Base-by-base conservation (phyloP, 176 grass and related monocot species). In the Cenchrus fungigraminus region DNA sequence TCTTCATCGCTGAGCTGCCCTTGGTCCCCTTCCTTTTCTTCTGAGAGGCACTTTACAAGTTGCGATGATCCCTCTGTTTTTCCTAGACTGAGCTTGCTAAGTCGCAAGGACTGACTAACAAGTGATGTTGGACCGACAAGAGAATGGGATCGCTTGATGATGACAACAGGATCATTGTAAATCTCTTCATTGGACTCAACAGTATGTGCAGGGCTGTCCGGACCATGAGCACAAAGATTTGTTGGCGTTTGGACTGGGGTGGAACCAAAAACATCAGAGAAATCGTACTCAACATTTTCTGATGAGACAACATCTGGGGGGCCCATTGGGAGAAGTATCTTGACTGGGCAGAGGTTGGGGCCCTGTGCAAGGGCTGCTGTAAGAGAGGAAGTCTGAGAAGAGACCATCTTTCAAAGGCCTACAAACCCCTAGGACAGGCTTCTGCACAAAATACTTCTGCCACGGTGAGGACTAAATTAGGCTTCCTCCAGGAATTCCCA, bases 201-300 rank as follows among this genome's bases (percentile, higher is more conserved):
- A 45, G 47, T 67, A 89, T 68, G 62, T 55, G 84, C 31, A 70
- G 86, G 81, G 42, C 89, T 87, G n/a, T 87, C 80, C 5, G 88
- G 88, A 73, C 59, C 55, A 87, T 77, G 31, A 80, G 58, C 66
- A 70, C 63, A 17, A 61, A 87, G 81, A 32, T 84, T 71, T 76
- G 71, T 74, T 12, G 86, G 78, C 9, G 84, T 84, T 80, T 94
- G 89, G 68, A 91, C 86, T 60, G 93, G 87, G 46, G 83, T 83
- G 55, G 93, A 84, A 49, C 96, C 96, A 56, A 98, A 98, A 76
- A 98, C 93, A 64, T 98, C 93, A 74, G 93, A 98, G 74, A 95
- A 95, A 87, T 98, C 93, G 12, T 81, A 98, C 83, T 95, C 96
- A 1, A 87, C 63, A 73, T 87, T 92, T n/a, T 98, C 93, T 43